Conservation (phyloP, 176 grass and related monocot species). For the barley (Hordeum vulgare) region DNA sequence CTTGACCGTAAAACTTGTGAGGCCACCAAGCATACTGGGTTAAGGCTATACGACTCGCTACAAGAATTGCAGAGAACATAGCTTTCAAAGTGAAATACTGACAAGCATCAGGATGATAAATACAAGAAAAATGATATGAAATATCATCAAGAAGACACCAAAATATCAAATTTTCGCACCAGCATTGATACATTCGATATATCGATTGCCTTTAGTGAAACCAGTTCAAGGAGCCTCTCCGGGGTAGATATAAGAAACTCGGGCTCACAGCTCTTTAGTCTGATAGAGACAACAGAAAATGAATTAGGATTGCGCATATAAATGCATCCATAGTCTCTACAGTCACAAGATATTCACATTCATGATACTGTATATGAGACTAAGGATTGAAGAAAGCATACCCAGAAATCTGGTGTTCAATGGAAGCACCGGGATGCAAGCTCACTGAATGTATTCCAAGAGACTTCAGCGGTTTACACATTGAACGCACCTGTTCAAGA, state of each 20-base stretch:
- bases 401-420: slow-evolving; percentile 73
- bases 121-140: background rate
- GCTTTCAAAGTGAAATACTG: background rate
- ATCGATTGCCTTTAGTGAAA: slow-evolving; percentile 55
- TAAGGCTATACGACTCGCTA: background rate
- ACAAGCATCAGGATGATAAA: background rate
- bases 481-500: slow-evolving; percentile 46
- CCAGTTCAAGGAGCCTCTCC: slow-evolving; percentile 74
- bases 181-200: slow-evolving; percentile 73
- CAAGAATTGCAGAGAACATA: background rate
- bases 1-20: background rate
- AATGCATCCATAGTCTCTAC: background rate
- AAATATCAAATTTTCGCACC: slow-evolving; percentile 44
- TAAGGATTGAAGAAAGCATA: slow-evolving; percentile 1
- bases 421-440: slow-evolving; percentile 58
- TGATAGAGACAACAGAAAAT: slow-evolving; percentile 17
- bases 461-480: slow-evolving; percentile 68
- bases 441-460: slow-evolving; percentile 88
- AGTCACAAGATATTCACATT: background rate
- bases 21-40: background rate
- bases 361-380: background rate
- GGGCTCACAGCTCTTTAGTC: slow-evolving; percentile 74
- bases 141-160: background rate
- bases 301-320: background rate
- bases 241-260: slow-evolving; percentile 91